These are phyloP conservation scores for Fusarium ramigenum DNA, from an alignment of 2,329 filamentous ascomycete species.

Conservation along the genomic window DNA sequence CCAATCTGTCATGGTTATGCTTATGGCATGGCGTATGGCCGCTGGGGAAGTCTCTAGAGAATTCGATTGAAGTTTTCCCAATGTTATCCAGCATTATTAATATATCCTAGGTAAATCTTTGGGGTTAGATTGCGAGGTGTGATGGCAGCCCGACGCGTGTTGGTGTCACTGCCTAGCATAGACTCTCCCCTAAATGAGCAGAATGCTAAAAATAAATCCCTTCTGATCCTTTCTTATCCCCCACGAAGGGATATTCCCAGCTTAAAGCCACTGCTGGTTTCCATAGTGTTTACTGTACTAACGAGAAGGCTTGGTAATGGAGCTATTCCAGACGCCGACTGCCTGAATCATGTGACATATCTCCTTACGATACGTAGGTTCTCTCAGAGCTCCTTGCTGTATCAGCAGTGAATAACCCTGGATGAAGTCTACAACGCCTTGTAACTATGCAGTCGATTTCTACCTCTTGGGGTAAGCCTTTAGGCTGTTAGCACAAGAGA, in stretches of 20 bases:
- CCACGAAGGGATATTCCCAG: accelerated
- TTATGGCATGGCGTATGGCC: too few species aligned
- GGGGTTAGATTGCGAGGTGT: background rate
- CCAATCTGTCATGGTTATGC: background rate
- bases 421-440: too few species aligned
- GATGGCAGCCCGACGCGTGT: background rate
- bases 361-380: too few species aligned
- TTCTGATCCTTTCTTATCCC: background rate
- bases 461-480: too few species aligned
- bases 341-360: too few species aligned
- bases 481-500: too few species aligned
- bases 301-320: too few species aligned
- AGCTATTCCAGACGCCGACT: too few species aligned
- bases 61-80: background rate
- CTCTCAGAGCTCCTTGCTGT: too few species aligned
- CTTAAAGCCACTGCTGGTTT: background rate
- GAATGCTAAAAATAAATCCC: background rate
- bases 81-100: background rate
- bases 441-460: too few species aligned
- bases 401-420: too few species aligned
- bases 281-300: too few species aligned
- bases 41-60: background rate
- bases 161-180: background rate
- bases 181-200: accelerated
- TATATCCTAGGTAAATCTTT: background rate